Evolutionary conservation across 2,329 filamentous ascomycete species (phyloP), one percentile per base, ranked within the genome.

Genomic region (Salinomyces thailandicus): DNA sequence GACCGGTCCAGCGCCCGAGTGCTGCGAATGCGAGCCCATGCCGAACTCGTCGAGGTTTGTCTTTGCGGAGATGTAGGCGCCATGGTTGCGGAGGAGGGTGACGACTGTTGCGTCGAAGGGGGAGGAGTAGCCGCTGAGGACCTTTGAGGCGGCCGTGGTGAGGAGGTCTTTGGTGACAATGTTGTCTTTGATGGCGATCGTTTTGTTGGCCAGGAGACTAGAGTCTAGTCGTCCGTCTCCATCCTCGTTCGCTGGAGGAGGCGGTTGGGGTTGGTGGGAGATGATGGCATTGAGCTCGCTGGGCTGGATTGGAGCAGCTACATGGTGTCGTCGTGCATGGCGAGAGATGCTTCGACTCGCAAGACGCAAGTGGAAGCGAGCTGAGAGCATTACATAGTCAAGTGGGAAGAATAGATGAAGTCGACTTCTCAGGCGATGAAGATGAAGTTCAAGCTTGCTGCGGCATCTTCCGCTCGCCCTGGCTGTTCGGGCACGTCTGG

Each of bases 11-110:
- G 79, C 76, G 37, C 68, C 62, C 1, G 85, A 86, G 51, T 79
- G 64, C 14, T 69, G 71, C 1, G 79, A 81, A 55, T 94, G 80
- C 6, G 85, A 93, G 2, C 86, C 86, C 87, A 94, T 94, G 18
- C 87, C 86, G 57, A 94, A 94, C 57, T 93, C 91, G 62, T 96
- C 91, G 68, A 96, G 77, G 57, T 93, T 94, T 2, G 85, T 87
- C 17, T 94, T 94, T 5, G 81, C 81, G 1, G 78, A 69, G 2
- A 89, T 58, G 5, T 71, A 58, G 5, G 75, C 77, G 28, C 80
- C 81, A 4, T 72, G 69, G 18, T 65, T 56, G 38, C 73, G 71
- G 20, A 95, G 69, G 49, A 79, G 73, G 35, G 69, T 63, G 20
- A 93, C 76, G 13, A 95, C 78, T 6, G 84, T 89, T 13, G 89